These are phyloP conservation scores for Kluyveromyces aestuarii DNA, from an alignment of 805 yeast species.

Conservation along the genomic window DNA sequence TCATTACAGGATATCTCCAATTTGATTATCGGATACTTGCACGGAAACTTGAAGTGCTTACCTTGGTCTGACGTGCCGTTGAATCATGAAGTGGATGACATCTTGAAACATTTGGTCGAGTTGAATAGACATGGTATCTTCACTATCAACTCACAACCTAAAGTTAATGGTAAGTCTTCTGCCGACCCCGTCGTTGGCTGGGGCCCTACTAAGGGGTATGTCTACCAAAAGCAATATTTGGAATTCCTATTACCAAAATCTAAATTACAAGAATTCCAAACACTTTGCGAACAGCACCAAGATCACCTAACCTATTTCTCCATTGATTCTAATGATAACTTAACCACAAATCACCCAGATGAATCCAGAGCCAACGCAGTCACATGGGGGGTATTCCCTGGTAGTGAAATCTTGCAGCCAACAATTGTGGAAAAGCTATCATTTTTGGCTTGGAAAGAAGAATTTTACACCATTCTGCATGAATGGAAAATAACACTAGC, in stretches of 20 bases:
- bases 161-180: slow-evolving; percentile 71
- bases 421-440: slow-evolving; percentile 90
- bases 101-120: slow-evolving; percentile 48
- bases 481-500: slow-evolving; percentile 66
- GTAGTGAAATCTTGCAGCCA: slow-evolving; percentile 89
- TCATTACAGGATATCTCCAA: slow-evolving; percentile 48
- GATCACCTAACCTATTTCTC: slow-evolving; percentile 69
- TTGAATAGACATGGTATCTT: slow-evolving; percentile 61
- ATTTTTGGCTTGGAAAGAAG: slow-evolving; percentile 96
- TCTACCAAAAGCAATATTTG: slow-evolving; percentile 88
- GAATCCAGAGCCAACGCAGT: slow-evolving; percentile 82
- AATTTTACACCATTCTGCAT: slow-evolving; percentile 69
- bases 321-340: slow-evolving; percentile 47
- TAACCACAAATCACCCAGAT: slow-evolving; percentile 59
- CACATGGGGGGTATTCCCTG: slow-evolving; percentile 98
- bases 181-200: slow-evolving; percentile 72
- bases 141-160: slow-evolving; percentile 92
- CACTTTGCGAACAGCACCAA: slow-evolving; percentile 37
- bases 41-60: slow-evolving; percentile 60
- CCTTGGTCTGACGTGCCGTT: slow-evolving; percentile 97
- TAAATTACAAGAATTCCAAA: slow-evolving; percentile 30
- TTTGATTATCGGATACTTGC: slow-evolving; percentile 59
- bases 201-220: slow-evolving; percentile 93
- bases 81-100: slow-evolving; percentile 61
- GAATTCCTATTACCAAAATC: slow-evolving; percentile 69